Evolutionary conservation across 2,329 filamentous ascomycete species (phyloP), one percentile per base, ranked within the genome.

Genomic region (Periglandula ipomoeae): DNA sequence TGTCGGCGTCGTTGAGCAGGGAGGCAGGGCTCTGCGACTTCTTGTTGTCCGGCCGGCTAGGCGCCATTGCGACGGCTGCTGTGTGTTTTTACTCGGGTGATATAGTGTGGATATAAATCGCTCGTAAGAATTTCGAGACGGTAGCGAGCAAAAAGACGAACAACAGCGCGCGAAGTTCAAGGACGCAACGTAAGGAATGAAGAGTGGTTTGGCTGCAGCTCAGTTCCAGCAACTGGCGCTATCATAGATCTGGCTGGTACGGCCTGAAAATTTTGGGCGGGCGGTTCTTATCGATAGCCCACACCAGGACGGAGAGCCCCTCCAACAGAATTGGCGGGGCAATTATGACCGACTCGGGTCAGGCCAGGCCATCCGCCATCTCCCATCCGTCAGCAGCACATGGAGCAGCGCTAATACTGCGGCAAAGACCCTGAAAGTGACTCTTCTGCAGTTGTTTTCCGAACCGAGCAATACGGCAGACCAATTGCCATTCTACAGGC

Each of bases 1-100:
- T 68, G 26, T 67, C 65, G 30, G 70, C 70, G 48, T 71, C 68
- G 51, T 58, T 53, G 50, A 72, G 60, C 19, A 65, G 56, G 9
- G 59, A 58, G 55, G 51, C 59, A 54, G 54, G 58, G 22, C 52
- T 58, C 34, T 54, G 53, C 38, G 56, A 58, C 48, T 65, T 68
- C 55, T 66, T 70, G 53, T 57, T 57, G 34, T 59, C 63, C 44
- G 69, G 65, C 56, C 68, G 62, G 39, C 61, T 68, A 26, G 70
- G 70, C 52, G 70, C 70, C 70, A 72, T 72, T 49, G 35, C 59
- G 46, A 46, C 13, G 19, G 46, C 11, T 30, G 22, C 7, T 37
- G 1, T 15, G n/a, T n/a, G n/a, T n/a, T n/a, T n/a, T n/a, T n/a
- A n/a, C 34, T 23, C 10, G 5, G 11, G 9, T n/a, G 17, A 13